Evolutionary conservation across 2,329 filamentous ascomycete genomes (phyloP), one percentile per base, ranked within the genome.

Genomic region (Fusarium fracticaudum): DNA sequence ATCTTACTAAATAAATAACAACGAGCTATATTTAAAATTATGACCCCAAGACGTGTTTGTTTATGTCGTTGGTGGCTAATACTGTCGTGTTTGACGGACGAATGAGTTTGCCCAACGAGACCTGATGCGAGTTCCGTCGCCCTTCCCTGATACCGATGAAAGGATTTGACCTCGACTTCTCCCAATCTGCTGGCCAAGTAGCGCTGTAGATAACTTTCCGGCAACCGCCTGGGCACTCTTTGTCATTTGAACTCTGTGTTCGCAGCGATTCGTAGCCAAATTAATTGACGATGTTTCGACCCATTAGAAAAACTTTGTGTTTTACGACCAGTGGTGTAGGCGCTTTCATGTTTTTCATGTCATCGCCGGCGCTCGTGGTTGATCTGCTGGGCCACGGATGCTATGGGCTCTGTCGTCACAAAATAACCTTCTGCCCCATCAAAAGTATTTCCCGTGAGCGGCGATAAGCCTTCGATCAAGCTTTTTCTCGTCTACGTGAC

Each of bases 161-260:
- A 8, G 10, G 1, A 24, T 24, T 1, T 44, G n/a, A 44, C 15
- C 1, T 44, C 3, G 10, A 8, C 3, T 0, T 44, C 6, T 24
- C 43, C 43, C 7, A 18, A n/a, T 7, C 0, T 44, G 6, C 15
- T 24, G 6, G 15, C 7, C 43, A 18, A 44, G 15, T 24, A 5
- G 10, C 2, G n/a, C 1, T 44, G 15, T 0, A 44, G 3, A n/a
- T 18, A 10, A 0, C 6, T 44, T 44, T 44, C 15, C 2, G 41
- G 41, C 41, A 0, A 44, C 41, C 15, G 43, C n/a, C 15, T 24
- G 15, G 43, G 14, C 13, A 44, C 8, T 44, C n/a, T 24, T 12
- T 24, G 43, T 18, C 5, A 24, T 44, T 44, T 5, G 11, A 24
- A 24, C n/a, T 17, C 0, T 24, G 15, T 44, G 43, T 4, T 18